Conservation (phyloP, 2,329 filamentous ascomycete species). For the Incumbomyces delicatus region DNA sequence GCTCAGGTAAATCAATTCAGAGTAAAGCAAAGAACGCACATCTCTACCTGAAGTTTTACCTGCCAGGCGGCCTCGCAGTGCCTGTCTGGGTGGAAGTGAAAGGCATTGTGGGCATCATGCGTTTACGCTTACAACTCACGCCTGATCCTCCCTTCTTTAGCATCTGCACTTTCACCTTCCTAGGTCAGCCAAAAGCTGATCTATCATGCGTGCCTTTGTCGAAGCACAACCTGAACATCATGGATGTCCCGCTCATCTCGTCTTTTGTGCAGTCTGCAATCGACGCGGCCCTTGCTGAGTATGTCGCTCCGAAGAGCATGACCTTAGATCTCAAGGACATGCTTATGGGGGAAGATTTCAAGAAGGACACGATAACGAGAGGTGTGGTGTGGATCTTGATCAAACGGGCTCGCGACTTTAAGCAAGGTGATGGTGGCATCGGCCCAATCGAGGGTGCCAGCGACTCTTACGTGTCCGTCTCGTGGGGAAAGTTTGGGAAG, state of each 20-base stretch:
- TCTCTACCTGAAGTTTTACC: conserved; percentile 61
- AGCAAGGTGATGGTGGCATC: conserved; percentile 56
- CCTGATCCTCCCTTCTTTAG: conserved; percentile 69
- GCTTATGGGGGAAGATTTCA: conserved; percentile 68
- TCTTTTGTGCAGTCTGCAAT: conserved; percentile 66
- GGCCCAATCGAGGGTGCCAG: conserved; percentile 54
- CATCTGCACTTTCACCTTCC: conserved; percentile 63
- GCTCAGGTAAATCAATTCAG: conserved; percentile 49
- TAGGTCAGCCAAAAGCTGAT: conserved; percentile 64
- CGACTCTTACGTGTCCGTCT: conserved; percentile 62
- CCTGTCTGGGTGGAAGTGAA: conserved; percentile 67
- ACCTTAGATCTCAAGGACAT: conserved; percentile 68
- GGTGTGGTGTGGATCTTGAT: conserved; percentile 59
- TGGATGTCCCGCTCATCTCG: conserved; percentile 65
- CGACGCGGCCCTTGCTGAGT: conserved; percentile 63
- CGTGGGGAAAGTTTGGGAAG: conserved; percentile 70
- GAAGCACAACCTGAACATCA: conserved; percentile 60
- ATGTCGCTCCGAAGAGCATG: conserved; percentile 65
- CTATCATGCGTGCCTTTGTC: conserved; percentile 61
- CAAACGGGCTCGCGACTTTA: conserved; percentile 59
- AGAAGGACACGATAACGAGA: conserved; percentile 58
- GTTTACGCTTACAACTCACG: conserved; percentile 60
- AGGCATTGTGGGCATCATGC: conserved; percentile 60
- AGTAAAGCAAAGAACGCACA: conserved; percentile 63
- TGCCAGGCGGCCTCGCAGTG: conserved; percentile 46